Evolutionary conservation across 768 basidiomycete genomes (phyloP).

Genomic region (Butyriboletus loyo): DNA sequence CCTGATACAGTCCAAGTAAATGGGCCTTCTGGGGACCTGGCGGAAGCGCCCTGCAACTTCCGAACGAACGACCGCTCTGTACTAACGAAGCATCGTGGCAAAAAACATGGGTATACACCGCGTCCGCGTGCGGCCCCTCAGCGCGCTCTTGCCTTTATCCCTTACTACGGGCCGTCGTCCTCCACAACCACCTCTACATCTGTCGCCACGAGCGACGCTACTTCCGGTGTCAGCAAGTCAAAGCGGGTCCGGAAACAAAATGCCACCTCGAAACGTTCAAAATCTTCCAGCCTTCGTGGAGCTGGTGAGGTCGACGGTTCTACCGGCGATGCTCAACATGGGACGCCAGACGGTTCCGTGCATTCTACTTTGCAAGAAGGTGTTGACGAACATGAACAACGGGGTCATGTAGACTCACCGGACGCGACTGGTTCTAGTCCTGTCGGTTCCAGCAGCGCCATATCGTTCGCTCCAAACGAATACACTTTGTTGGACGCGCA

Average conservation of each 20-base stretch:
- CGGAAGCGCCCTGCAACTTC: conserved; percentile 2
- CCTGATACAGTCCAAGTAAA: neutral
- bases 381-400: neutral
- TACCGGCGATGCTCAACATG: neutral
- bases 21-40: neutral
- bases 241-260: neutral
- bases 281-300: neutral
- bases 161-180: neutral
- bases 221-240: neutral
- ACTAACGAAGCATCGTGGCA: conserved; percentile 14
- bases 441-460: neutral
- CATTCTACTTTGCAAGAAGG: neutral
- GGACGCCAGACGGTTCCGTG: neutral
- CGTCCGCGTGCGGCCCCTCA: neutral
- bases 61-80: conserved; percentile 14
- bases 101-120: conserved; percentile 12
- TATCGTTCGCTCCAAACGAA: neutral
- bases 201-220: too few relatives aligned
- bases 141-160: neutral
- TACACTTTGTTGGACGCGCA: neutral
- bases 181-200: too few relatives aligned
- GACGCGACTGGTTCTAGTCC: neutral
- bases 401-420: neutral
- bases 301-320: neutral
- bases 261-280: neutral